A percentile compares a stretch with the other conserved stretches of the same genome.
These are phyloP conservation scores for Martensiomyces pterosporus DNA, from an alignment of 192 early-diverging fungal genomes.

Conservation along the genomic window DNA sequence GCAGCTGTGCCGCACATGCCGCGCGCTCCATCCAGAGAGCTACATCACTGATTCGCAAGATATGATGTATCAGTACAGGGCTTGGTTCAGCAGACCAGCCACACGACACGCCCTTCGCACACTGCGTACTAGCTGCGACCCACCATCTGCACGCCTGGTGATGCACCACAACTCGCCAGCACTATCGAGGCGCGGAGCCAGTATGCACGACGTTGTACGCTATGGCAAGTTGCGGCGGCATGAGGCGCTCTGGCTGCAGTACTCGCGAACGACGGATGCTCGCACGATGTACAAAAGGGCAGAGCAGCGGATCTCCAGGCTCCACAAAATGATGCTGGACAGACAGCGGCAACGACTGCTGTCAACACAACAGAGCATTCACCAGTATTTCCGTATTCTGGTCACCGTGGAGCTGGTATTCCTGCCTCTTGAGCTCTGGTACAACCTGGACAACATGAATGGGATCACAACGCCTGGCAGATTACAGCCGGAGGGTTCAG, in stretches of 20 bases:
- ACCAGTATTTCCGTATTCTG: constrained; percentile 39
- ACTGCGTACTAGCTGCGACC: no score
- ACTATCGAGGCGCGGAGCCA: no score
- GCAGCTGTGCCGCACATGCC: constrained; percentile 26
- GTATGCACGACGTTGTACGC: constrained; percentile 6
- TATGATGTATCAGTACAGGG: no score
- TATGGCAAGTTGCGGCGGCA: constrained; percentile 1
- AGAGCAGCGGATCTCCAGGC: constrained; percentile 35
- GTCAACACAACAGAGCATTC: constrained; percentile 30
- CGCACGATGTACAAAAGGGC: constrained; percentile 31
- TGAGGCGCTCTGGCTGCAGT: constrained; percentile 10
- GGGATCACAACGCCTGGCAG: constrained; percentile 33
- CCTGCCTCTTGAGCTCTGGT: constrained; percentile 47
- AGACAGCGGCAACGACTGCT: constrained; percentile 35
- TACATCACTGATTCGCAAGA: no score
- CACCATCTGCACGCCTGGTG: no score
- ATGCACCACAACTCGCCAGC: no score
- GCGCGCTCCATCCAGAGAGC: no score
- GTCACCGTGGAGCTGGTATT: constrained; percentile 39
- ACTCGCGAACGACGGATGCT: not conserved
- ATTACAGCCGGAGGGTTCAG: constrained; percentile 17
- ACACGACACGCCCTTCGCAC: no score
- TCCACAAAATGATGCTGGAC: constrained; percentile 45
- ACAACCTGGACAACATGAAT: constrained; percentile 40
- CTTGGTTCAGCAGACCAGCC: no score